Conservation (phyloP, 1,284 basidiomycete genomes). For the Vanrija humicola region DNA sequence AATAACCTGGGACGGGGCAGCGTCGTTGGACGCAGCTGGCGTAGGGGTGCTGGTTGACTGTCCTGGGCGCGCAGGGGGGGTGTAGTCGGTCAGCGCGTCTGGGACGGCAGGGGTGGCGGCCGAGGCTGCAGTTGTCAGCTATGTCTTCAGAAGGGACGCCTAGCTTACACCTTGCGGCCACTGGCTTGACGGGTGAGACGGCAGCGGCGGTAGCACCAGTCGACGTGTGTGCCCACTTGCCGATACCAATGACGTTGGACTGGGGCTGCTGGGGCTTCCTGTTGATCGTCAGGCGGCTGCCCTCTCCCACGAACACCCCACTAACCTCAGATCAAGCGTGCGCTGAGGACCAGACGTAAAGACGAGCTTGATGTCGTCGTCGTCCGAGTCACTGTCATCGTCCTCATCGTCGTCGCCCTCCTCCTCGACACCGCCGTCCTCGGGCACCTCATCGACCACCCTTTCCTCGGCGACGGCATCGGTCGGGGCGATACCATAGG, state of each 20-base stretch:
- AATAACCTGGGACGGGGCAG: conserved; percentile 30
- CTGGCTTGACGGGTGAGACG: conserved; percentile 12
- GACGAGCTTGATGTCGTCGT: conserved; percentile 48
- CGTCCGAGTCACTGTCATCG: conserved; percentile 47
- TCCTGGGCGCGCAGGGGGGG: conserved; percentile 69
- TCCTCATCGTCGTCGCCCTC: conserved; percentile 35
- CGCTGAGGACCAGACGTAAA: conserved; percentile 35
- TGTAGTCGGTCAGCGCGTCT: conserved; percentile 83
- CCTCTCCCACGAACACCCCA: neutral
- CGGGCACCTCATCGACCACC: conserved; percentile 23
- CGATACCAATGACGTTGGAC: conserved; percentile 43
- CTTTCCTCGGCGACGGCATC: conserved; percentile 27
- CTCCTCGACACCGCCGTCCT: conserved; percentile 43
- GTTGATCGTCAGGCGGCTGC: neutral
- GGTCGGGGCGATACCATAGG: conserved; percentile 42
- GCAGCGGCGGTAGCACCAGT: conserved; percentile 29
- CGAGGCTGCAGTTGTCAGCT: conserved; percentile 43
- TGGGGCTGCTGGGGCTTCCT: conserved; percentile 40
- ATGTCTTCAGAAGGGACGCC: neutral
- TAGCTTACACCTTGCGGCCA: conserved; percentile 26
- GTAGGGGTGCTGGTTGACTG: conserved; percentile 14
- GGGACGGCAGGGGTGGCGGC: conserved; percentile 34
- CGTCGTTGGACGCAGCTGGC: conserved; percentile 22
- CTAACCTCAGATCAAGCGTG: conserved; percentile 32
- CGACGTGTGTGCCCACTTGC: conserved; percentile 46